phyloP scores from a whole-genome alignment of 2,329 filamentous ascomycete species.

The Colletotrichum cordylinicola region DNA sequence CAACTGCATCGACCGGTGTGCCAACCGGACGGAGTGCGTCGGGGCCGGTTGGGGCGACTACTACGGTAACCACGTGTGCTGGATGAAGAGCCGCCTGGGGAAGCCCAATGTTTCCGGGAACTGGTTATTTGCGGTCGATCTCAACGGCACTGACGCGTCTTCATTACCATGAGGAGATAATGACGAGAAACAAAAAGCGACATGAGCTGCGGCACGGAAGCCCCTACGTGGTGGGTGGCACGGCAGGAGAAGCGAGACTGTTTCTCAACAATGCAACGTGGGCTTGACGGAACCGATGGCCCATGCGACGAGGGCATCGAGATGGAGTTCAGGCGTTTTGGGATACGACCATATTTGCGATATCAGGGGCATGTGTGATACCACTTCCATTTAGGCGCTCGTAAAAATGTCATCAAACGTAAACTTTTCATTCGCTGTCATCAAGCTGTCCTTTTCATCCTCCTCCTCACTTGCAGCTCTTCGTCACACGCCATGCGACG shows the following conservation, averaged over 20 bases:
- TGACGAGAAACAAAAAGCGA: neutral
- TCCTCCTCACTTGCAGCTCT: constrained; percentile 50
- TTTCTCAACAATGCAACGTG: neutral
- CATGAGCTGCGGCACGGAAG: neutral
- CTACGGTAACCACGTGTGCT: constrained; percentile 23
- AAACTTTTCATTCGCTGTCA: constrained; percentile 4
- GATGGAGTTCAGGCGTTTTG: neutral
- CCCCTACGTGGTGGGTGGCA: neutral
- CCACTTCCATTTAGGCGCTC: neutral
- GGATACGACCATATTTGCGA: neutral
- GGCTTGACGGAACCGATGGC: neutral
- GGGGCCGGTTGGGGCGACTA: constrained; percentile 27
- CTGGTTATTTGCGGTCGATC: constrained; percentile 18
- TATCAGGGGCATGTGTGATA: neutral
- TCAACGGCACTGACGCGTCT: neutral
- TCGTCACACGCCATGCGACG: constrained; percentile 69
- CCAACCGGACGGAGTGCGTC: constrained; percentile 19
- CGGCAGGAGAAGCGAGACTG: neutral
- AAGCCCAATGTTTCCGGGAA: constrained; percentile 1
- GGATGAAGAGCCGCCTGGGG: constrained; percentile 26
- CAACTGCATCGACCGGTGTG: constrained; percentile 28
- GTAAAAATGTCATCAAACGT: constrained; percentile 15
- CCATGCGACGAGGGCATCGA: neutral
- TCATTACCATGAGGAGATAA: neutral
- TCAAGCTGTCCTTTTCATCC: neutral